Base-by-base conservation (phyloP, 116 monocot species). In the Thalassia testudinum region DNA sequence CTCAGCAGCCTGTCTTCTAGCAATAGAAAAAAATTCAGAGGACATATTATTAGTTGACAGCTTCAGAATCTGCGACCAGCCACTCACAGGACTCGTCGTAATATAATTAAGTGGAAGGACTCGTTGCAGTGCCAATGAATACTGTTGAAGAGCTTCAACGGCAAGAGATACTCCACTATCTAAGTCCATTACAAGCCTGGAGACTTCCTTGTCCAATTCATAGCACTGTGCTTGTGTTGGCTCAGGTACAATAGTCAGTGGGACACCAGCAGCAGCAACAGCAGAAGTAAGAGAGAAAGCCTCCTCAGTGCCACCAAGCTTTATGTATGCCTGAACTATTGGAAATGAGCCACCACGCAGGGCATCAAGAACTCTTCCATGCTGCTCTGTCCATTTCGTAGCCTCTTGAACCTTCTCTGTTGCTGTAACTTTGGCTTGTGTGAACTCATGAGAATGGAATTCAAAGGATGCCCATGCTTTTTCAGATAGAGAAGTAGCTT, bases 221-320 rank as follows among this genome's bases (percentile, higher is more conserved):
- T 45, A 66, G 61, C 84, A 84, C 30, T 84, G 95, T 22, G 65
- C 69, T 61, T 77, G 87, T 61, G 85, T 85, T 23, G 95, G 88
- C 56, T 95, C 95, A 53, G 95, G 95, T 44, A 95, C 84, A 68
- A 95, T 56, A 49, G 95, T 72, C n/a, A 95, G 70, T 57, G 95
- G 95, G 49, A 95, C 79, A 49, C 81, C 79, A 24, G 85, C 81
- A 5, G 53, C 62, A 19, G 72, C 43, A 71, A 95, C 88, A 67
- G 95, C 68, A 56, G 88, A 72, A 43, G 29, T 75, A 63, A 95
- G 72, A 70, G 83, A 83, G 38, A 95, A 67, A 70, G 67, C 71
- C 42, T 84, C 75, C 56, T 78, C 85, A 58, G 61, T 67, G 54
- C 62, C 53, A 73, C 67, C 66, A 18, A 76, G 53, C 44, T 54